These are phyloP conservation scores for Chenopodium formosanum DNA, from an alignment of 148 eudicot species.

Conservation along the genomic window DNA sequence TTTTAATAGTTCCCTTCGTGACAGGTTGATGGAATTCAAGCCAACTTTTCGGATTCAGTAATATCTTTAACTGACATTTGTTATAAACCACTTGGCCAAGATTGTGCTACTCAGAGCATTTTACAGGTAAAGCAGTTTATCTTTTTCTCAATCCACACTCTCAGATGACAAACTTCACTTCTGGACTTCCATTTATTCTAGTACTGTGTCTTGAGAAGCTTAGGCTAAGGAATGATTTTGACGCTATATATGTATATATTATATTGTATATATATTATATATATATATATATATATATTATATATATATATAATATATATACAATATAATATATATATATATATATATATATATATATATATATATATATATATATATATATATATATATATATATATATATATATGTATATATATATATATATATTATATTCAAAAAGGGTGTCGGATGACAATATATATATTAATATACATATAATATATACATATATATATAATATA, in stretches of 20 bases:
- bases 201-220: not conserved
- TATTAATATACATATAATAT: too few relatives aligned
- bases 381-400: too few relatives aligned
- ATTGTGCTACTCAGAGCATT: constrained; percentile 97
- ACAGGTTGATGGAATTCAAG: constrained; percentile 88
- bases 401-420: too few relatives aligned
- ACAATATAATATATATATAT: too few relatives aligned
- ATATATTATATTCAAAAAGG: too few relatives aligned
- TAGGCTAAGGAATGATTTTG: not conserved
- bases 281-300: too few relatives aligned
- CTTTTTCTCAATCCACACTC: not conserved
- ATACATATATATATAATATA: too few relatives aligned
- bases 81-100: constrained; percentile 93
- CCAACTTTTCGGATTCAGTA: constrained; percentile 71
- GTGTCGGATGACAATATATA: too few relatives aligned
- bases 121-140: constrained; percentile 58
- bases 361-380: too few relatives aligned
- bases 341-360: too few relatives aligned
- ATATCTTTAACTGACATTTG: constrained; percentile 85
- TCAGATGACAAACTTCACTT: not conserved
- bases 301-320: too few relatives aligned
- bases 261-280: too few relatives aligned
- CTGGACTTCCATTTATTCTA: not conserved
- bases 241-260: not conserved
- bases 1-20: constrained; percentile 13